Evolutionary conservation across 441 rosid species (phyloP), one percentile per base, ranked within the genome.

Genomic region (Raphanus hybrid): DNA sequence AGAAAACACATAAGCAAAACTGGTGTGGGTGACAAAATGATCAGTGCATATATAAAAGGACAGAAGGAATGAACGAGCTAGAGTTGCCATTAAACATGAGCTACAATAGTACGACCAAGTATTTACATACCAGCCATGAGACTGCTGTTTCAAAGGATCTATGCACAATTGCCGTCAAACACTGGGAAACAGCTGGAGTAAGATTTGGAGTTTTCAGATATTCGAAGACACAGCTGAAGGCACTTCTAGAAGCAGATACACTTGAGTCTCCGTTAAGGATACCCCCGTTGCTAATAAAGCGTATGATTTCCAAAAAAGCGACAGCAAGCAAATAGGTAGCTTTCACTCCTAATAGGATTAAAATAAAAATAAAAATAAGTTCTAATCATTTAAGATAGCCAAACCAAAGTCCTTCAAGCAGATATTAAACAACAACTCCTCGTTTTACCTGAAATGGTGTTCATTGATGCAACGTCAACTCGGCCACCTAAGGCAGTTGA

Each of bases 271-370:
- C 97, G 78, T 93, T 96, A 75, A 96, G 98, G 77, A 94, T 87
- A 80, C 99, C 99, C 66, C 99, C 99, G 64, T 96, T 96, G 84
- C 97, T 96, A 82, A 90, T 91, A 85, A 96, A 96, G 55, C 99
- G 97, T 72, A 91, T 91, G 64, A 92, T 92, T 85, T 96, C 99
- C 76, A 96, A 73, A 84, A 93, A 91, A 57, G 99, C 93, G 55
- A 93, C 99, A 34, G 99, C 98, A 80, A 96, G 99, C 85, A 96
- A 94, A 88, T 93, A 96, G 57, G 98, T 96, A 26, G 99, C 98
- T 87, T 96, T 96, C 78, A 96, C 98, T 69, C 99, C 99, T 96
- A 83, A 67, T 83, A 79, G 76, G 82, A 45, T 70, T 34, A n/a
- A n/a, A 48, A 45, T 45, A 45, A 12, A 29, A 29, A 4, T 29